Conservation (phyloP, 2,329 filamentous ascomycete genomes). For the Claviceps sp. region DNA sequence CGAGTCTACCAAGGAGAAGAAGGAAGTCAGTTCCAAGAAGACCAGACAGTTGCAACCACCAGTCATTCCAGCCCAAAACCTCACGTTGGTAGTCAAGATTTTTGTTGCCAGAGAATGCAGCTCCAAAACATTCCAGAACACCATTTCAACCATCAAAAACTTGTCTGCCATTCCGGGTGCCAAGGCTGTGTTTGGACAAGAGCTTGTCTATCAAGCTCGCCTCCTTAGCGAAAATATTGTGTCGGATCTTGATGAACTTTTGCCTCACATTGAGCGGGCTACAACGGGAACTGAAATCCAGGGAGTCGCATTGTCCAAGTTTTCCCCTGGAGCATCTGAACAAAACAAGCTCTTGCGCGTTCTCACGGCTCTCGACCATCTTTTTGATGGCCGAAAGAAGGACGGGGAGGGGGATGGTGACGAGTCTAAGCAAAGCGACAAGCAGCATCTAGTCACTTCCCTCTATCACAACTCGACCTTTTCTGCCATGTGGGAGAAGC, state of each 20-base stretch:
- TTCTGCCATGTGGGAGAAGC: conserved; percentile 77
- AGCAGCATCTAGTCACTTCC: conserved; percentile 72
- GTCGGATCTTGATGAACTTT: conserved; percentile 67
- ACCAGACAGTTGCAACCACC: conserved; percentile 59
- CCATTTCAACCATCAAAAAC: conserved; percentile 96
- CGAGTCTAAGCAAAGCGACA: conserved; percentile 43
- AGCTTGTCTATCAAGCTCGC: conserved; percentile 79
- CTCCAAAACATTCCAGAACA: conserved; percentile 95
- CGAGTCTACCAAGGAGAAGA: conserved; percentile 24
- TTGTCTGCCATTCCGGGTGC: conserved; percentile 84
- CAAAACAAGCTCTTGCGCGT: conserved; percentile 92
- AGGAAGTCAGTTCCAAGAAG: conserved; percentile 32
- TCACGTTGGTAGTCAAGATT: conserved; percentile 90
- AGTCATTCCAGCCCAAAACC: conserved; percentile 74
- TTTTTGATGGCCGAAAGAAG: conserved; percentile 74
- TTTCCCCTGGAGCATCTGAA: conserved; percentile 89
- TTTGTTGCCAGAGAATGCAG: conserved; percentile 93
- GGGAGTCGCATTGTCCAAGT: conserved; percentile 83
- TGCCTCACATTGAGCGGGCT: conserved; percentile 76
- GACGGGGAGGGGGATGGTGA: conserved; percentile 34
- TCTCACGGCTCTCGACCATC: conserved; percentile 84
- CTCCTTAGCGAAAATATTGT: conserved; percentile 74
- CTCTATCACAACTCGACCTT: conserved; percentile 89
- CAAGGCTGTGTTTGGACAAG: conserved; percentile 81
- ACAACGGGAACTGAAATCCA: conserved; percentile 88